Base-by-base conservation (phyloP, 176 grass and related monocot genomes). In the Zizania latifolia region DNA sequence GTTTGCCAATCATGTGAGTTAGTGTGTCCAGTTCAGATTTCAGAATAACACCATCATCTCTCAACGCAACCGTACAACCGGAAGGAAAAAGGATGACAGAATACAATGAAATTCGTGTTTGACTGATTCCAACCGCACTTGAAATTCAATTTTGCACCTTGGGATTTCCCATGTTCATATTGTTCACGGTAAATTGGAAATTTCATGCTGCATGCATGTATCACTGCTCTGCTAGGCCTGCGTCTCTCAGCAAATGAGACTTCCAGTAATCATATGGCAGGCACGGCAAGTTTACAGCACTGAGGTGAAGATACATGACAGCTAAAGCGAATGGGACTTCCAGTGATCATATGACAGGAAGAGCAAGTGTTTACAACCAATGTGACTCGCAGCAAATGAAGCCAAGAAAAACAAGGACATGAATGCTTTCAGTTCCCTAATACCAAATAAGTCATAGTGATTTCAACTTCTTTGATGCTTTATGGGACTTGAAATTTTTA, bases 381-480 rank as follows among this genome's bases (percentile, higher is more conserved):
- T 19, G 46, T 57, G 48, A 35, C 58, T 65, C 79, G 7, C 12
- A 50, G n/a, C 7, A 34, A 8, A 35, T 23, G 10, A 36, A 55
- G 43, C 17, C 31, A 62, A 62, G 36, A 75, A 74, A 79, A 53
- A 53, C 7, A 2, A 21, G 17, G 21, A 51, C 19, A 53, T 17
- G 19, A 10, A 53, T 61, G 62, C 53, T 44, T 59, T 73, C 68
- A 75, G 44, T 44, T 63, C 76, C 54, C 22, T 56, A 22, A 35
- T 12, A 19, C 41, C 16, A 22, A 10, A 0, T 7, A 35, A 28
- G 32, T 64, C 86, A 74, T 83, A 44, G 11, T 15, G 40, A 74
- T 64, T 71, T 56, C 24, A 53, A 45, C 68, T 23, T 82, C 53
- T 78, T 86, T 38, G 32, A 84, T 34, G 19, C 57, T 36, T 81